Conservation (phyloP, 805 yeast genomes). For the Clavispora asparagi region DNA sequence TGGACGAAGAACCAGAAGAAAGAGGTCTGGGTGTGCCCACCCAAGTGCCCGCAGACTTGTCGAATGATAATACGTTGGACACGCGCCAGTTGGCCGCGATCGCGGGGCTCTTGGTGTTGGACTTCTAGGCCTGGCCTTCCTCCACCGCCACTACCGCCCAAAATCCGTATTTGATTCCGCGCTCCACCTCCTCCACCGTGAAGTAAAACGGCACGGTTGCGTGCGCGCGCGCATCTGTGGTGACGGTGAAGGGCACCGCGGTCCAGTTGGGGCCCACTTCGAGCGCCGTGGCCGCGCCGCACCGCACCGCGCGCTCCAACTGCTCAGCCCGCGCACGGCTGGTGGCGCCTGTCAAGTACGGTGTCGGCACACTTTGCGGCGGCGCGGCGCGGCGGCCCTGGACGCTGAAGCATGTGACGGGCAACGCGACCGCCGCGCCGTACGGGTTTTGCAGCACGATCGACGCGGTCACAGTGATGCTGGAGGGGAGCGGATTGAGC, state of each 20-base stretch:
- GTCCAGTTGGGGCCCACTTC: constrained; percentile 30
- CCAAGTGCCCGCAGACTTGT: constrained; percentile 11
- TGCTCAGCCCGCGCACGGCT: constrained; percentile 27
- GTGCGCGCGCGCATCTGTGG: constrained; percentile 1
- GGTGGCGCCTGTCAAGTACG: constrained; percentile 24
- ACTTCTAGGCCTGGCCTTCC: not conserved
- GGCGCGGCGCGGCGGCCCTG: constrained; percentile 16
- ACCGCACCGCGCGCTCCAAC: constrained; percentile 19
- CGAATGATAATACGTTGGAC: constrained; percentile 40
- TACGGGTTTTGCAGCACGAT: constrained; percentile 17
- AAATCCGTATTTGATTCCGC: constrained; percentile 20
- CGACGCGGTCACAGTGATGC: constrained; percentile 20
- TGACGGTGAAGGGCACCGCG: constrained; percentile 25
- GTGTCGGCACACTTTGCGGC: constrained; percentile 32
- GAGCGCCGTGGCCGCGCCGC: constrained; percentile 5
- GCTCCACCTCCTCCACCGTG: constrained; percentile 18
- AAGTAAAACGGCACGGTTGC: constrained; percentile 25
- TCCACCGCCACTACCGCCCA: constrained; percentile 17
- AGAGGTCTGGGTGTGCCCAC: constrained; percentile 13
- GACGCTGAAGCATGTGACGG: constrained; percentile 20
- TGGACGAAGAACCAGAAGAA: constrained; percentile 6
- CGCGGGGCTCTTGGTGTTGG: constrained; percentile 46
- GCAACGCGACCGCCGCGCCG: constrained; percentile 16
- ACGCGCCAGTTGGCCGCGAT: constrained; percentile 50
- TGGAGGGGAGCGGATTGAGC: constrained; percentile 25